These are phyloP conservation scores for Alternaria consortialis DNA, from an alignment of 2,329 filamentous ascomycete genomes.

Conservation along the genomic window DNA sequence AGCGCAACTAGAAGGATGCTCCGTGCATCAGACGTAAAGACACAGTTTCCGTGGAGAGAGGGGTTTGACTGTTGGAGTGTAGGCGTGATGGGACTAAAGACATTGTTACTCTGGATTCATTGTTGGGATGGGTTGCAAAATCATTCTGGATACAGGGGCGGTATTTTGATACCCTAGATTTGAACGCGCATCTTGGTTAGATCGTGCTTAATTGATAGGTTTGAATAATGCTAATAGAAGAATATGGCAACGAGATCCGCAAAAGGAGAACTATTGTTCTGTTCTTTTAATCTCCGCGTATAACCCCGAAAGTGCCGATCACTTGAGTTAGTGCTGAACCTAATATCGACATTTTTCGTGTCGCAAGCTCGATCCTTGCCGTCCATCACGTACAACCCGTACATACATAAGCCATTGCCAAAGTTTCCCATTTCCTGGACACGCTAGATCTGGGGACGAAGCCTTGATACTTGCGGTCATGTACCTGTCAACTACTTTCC, in stretches of 20 bases:
- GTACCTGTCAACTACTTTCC: not conserved
- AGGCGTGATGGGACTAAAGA: not conserved
- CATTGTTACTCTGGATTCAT: not conserved
- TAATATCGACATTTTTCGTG: not conserved
- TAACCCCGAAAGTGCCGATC: not conserved
- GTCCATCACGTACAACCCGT: not conserved
- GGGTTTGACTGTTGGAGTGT: not conserved
- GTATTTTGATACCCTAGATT: slow-evolving; percentile 12
- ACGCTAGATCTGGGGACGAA: not conserved
- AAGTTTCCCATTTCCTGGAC: not conserved
- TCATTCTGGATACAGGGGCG: not conserved
- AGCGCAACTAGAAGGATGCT: slow-evolving; percentile 38
- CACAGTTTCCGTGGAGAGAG: not conserved
- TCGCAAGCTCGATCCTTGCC: slow-evolving; percentile 6
- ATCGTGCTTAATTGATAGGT: not conserved
- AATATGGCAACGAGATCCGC: not conserved
- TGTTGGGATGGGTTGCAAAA: not conserved
- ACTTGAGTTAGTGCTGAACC: not conserved
- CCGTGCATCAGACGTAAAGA: not conserved
- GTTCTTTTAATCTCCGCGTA: not conserved
- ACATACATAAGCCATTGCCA: not conserved
- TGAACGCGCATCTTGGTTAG: not conserved
- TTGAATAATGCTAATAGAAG: slow-evolving; percentile 12
- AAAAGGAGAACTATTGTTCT: not conserved
- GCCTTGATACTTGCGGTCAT: not conserved